These are phyloP conservation scores for Biancaea sappan DNA, from an alignment of 306 rosid genomes.

Conservation along the genomic window DNA sequence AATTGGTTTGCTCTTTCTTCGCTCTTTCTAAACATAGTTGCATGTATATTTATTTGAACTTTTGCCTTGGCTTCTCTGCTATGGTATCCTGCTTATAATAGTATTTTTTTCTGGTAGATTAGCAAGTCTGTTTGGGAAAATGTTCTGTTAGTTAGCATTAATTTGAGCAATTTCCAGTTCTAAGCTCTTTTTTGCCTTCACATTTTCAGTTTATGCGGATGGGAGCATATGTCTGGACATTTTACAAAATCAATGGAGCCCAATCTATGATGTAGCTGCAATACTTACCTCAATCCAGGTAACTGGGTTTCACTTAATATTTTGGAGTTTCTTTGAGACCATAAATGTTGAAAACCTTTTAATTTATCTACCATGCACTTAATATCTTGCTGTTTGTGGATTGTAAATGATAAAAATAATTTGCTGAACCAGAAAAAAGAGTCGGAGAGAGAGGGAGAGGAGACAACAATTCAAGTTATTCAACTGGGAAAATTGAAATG, in stretches of 20 bases:
- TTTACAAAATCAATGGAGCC: constrained; percentile 77
- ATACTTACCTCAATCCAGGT: constrained; percentile 80
- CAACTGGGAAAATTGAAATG: neutral
- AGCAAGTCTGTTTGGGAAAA: neutral
- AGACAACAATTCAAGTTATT: neutral
- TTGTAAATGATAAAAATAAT: neutral
- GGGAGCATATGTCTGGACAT: constrained; percentile 76
- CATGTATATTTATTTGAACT: neutral
- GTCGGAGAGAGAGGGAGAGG: neutral
- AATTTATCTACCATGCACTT: neutral
- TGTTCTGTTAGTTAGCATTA: constrained; percentile 4
- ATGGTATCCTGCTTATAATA: neutral
- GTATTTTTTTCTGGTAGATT: neutral
- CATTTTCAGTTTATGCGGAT: constrained; percentile 66
- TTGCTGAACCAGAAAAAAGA: neutral
- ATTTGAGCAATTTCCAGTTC: constrained; percentile 13
- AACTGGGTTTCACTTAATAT: constrained; percentile 4
- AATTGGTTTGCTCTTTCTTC: neutral
- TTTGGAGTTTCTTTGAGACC: constrained; percentile 6
- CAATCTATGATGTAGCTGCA: constrained; percentile 76
- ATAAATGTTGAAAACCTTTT: neutral
- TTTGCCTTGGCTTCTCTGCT: neutral
- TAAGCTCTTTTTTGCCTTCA: neutral
- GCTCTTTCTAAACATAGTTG: neutral
- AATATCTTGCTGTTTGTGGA: neutral